Evolutionary conservation across 164 flowering plant species (phyloP).

Genomic region (Houttuynia cordata): DNA sequence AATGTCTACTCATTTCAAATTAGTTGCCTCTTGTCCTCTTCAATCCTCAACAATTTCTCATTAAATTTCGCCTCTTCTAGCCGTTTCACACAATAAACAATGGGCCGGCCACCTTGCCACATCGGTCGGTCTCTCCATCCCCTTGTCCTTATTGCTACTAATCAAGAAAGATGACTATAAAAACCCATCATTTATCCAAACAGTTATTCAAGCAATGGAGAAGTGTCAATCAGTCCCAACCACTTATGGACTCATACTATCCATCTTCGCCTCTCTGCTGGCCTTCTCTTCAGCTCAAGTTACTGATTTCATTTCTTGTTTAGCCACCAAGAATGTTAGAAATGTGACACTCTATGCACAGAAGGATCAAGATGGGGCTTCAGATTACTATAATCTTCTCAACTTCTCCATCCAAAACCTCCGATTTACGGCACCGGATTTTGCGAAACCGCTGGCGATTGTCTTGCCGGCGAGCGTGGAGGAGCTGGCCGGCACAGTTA

Average conservation of each 20-base stretch:
- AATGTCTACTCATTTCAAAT: neutral
- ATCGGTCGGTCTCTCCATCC: neutral
- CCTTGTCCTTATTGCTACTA: neutral
- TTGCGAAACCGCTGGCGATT: slow-evolving; percentile 10
- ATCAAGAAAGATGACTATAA: neutral
- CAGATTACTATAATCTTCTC: slow-evolving; percentile 2
- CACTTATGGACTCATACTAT: neutral
- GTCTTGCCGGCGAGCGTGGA: slow-evolving; percentile 14
- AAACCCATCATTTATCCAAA: neutral
- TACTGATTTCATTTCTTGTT: neutral
- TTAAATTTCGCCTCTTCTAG: neutral
- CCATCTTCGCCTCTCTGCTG: neutral
- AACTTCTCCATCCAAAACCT: slow-evolving; percentile 18
- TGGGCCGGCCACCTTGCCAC: neutral
- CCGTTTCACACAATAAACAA: neutral
- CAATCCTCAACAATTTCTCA: neutral
- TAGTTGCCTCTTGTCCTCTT: neutral
- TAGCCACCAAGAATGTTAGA: neutral
- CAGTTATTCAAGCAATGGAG: neutral
- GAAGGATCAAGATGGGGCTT: neutral
- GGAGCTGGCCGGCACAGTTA: slow-evolving; percentile 8
- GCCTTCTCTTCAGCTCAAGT: neutral
- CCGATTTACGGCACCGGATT: slow-evolving; percentile 9
- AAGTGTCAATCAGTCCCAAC: neutral
- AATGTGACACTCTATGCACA: neutral